These are phyloP conservation scores for Umbellularia californica DNA, from an alignment of 164 flowering plant species.

Conservation along the genomic window DNA sequence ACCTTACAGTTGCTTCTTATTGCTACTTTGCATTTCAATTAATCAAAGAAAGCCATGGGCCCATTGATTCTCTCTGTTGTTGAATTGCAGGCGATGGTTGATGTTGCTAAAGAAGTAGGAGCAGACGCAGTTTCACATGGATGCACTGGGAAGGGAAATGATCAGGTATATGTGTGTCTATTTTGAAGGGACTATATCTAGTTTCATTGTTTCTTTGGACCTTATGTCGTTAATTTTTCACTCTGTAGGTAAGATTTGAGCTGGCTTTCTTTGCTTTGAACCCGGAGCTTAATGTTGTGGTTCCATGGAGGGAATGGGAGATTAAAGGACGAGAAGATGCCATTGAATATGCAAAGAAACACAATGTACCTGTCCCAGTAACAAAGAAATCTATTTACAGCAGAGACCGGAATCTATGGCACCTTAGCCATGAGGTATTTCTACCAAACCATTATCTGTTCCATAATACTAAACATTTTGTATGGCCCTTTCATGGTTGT, in stretches of 20 bases:
- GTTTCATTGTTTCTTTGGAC: neutral
- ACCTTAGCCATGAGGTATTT: conserved; percentile 93
- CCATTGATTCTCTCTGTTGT: neutral
- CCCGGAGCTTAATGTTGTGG: conserved; percentile 88
- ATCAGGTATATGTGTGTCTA: conserved; percentile 49
- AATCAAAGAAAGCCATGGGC: neutral
- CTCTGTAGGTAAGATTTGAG: conserved; percentile 85
- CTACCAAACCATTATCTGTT: neutral
- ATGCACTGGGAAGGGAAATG: conserved; percentile 98
- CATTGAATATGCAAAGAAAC: conserved; percentile 90
- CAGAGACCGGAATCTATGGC: conserved; percentile 94
- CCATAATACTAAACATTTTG: neutral
- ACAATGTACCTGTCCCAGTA: conserved; percentile 89
- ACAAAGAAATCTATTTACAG: conserved; percentile 93
- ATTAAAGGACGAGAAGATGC: conserved; percentile 94
- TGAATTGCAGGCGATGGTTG: conserved; percentile 76
- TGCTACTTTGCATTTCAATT: neutral
- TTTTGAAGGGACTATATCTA: neutral
- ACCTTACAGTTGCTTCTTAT: neutral
- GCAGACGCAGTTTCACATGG: conserved; percentile 99
- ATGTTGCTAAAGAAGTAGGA: conserved; percentile 92
- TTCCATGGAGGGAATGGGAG: conserved; percentile 99
- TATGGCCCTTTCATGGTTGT: neutral
- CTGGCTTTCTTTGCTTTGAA: conserved; percentile 84
- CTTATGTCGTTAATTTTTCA: neutral